phyloP scores from a whole-genome alignment of 164 flowering plant genomes.

The Stephania cephalantha region DNA sequence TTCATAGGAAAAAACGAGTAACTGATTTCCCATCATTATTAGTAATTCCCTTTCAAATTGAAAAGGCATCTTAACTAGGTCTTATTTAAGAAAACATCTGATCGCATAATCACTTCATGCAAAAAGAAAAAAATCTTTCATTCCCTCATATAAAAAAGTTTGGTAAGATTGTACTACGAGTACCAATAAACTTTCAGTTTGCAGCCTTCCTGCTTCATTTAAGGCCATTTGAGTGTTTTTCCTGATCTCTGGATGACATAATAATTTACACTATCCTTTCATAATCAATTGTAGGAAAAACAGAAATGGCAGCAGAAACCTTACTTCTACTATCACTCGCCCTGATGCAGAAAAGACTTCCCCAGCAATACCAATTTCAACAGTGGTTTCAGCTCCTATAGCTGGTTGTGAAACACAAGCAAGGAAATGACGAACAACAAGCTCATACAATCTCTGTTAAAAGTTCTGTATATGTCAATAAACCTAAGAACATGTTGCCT shows the following conservation, averaged over 20 bases:
- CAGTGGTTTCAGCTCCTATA: constrained; percentile 89
- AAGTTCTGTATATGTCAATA: background rate
- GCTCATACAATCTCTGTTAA: constrained; percentile 76
- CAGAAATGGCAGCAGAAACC: constrained; percentile 18
- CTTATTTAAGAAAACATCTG: too few relatives aligned
- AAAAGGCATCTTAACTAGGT: too few relatives aligned
- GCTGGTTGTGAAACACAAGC: constrained; percentile 99
- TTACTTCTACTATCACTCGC: constrained; percentile 72
- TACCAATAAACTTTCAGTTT: too few relatives aligned
- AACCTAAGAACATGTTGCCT: background rate
- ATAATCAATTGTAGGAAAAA: constrained; percentile 1
- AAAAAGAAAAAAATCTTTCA: too few relatives aligned
- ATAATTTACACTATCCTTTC: background rate
- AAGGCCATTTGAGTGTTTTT: background rate
- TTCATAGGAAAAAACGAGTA: too few relatives aligned
- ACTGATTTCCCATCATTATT: too few relatives aligned
- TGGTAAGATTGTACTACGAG: too few relatives aligned
- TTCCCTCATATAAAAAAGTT: too few relatives aligned
- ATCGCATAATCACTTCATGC: too few relatives aligned
- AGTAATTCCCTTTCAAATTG: too few relatives aligned
- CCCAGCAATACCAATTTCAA: constrained; percentile 94
- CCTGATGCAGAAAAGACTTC: constrained; percentile 81
- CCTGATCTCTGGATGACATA: background rate
- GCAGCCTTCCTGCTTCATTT: too few relatives aligned
- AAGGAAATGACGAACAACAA: constrained; percentile 97